These are phyloP conservation scores for Suhomyces bolitotheri DNA, from an alignment of 1,139 yeast species.

Conservation along the genomic window DNA sequence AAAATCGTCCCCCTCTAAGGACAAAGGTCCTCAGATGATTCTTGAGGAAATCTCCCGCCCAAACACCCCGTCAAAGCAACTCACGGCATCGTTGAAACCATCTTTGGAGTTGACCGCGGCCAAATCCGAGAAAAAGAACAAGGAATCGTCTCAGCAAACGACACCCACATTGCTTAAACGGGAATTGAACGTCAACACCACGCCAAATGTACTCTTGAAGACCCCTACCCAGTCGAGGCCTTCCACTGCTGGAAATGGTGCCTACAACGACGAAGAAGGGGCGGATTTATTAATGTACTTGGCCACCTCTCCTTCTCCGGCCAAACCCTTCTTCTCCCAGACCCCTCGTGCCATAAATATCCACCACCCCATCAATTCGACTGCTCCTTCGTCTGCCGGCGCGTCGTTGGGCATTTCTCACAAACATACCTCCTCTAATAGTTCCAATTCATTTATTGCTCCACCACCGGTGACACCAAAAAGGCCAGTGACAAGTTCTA, in stretches of 20 bases:
- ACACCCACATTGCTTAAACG: constrained; percentile 38
- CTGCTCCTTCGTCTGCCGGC: constrained; percentile 21
- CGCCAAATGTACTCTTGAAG: constrained; percentile 27
- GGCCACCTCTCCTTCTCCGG: constrained; percentile 86
- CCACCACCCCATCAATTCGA: constrained; percentile 8
- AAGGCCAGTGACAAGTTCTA: constrained; percentile 30
- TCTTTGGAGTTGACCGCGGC: constrained; percentile 33
- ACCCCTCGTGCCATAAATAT: constrained; percentile 31
- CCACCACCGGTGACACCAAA: constrained; percentile 52
- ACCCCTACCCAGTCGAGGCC: constrained; percentile 39
- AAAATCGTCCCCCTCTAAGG: constrained; percentile 24
- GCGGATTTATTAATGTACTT: constrained; percentile 79
- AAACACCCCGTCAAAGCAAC: constrained; percentile 27
- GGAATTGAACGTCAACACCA: constrained; percentile 15
- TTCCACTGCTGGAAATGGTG: constrained; percentile 12
- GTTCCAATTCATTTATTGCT: constrained; percentile 28
- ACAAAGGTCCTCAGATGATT: constrained; percentile 39
- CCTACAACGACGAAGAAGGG: constrained; percentile 64
- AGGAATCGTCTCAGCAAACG: constrained; percentile 22
- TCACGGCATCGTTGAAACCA: constrained; percentile 33
- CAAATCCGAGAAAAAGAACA: constrained; percentile 7
- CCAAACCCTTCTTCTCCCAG: constrained; percentile 40
- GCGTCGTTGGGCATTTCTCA: constrained; percentile 13
- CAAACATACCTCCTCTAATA: constrained; percentile 12
- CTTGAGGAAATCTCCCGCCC: constrained; percentile 38